These are phyloP conservation scores for Yarrowia galli DNA, from an alignment of 1,139 yeast genomes.

Conservation along the genomic window DNA sequence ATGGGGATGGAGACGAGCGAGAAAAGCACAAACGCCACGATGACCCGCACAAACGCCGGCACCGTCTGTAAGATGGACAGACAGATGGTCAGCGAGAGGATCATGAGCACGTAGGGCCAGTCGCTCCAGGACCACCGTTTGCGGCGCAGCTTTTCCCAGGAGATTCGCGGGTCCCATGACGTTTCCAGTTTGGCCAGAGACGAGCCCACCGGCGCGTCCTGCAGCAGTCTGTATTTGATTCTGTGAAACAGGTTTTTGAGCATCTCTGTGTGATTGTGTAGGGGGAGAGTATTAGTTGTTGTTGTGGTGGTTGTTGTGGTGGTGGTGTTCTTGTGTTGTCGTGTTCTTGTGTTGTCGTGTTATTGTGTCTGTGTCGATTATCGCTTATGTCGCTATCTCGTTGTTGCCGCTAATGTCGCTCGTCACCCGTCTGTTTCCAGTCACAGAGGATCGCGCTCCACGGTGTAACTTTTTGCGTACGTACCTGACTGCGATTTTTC, in stretches of 20 bases:
- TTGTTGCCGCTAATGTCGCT: no score
- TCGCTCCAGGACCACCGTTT: constrained; percentile 44
- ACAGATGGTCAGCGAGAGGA: constrained; percentile 55
- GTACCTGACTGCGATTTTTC: constrained; percentile 31
- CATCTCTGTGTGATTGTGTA: not conserved
- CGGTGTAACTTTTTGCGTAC: constrained; percentile 23
- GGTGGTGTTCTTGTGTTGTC: not conserved
- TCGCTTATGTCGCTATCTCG: not conserved
- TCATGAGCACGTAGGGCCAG: constrained; percentile 55
- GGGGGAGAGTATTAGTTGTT: not conserved
- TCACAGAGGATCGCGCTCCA: constrained; percentile 36
- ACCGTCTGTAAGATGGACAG: constrained; percentile 63
- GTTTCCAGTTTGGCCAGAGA: constrained; percentile 65
- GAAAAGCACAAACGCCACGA: constrained; percentile 51
- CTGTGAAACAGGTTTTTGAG: constrained; percentile 25
- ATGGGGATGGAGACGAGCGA: constrained; percentile 68
- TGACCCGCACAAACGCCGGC: constrained; percentile 56
- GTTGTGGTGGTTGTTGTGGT: not conserved
- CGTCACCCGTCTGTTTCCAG: constrained; percentile 18
- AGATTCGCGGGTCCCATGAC: constrained; percentile 52
- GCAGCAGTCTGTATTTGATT: constrained; percentile 44
- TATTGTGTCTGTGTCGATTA: not conserved
- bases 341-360: not conserved
- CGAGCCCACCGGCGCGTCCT: constrained; percentile 66
- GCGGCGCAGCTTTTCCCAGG: constrained; percentile 24